Base-by-base conservation (phyloP, 1,284 basidiomycete species). In the Neolentinus lepideus region DNA sequence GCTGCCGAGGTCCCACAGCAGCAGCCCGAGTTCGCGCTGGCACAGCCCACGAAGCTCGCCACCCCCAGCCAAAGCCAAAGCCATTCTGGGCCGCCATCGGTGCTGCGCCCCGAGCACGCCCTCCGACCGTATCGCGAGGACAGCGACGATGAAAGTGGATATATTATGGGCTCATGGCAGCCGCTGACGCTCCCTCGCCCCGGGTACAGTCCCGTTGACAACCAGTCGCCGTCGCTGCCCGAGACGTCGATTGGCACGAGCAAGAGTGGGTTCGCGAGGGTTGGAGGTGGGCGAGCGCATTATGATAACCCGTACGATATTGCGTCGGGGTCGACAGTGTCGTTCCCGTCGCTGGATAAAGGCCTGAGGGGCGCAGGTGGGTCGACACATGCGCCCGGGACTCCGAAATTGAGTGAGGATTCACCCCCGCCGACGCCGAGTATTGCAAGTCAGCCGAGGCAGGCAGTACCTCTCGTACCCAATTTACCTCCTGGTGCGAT, bases 91-190 rank as follows among this genome's bases (percentile, higher is more conserved):
- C 83, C 83, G n/a, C 81, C 87, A 1, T 88, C 85, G 27, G 87
- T 90, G 3, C 75, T 90, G 54, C 79, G 82, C 27, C 89, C 89
- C 0, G 89, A 92, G 61, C 87, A 90, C 54, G 87, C 84, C 1
- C 74, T 87, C 58, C 76, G 80, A 56, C 88, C 88, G 19, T 91
- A 91, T 64, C 77, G 77, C 59, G 88, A 92, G 65, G 88, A 90
- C 36, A 87, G 79, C 61, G 88, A 83, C 60, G 88, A 91, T 63
- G 90, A 92, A 63, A 79, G 73, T 27, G 86, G 88, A 16, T 88
- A 78, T 61, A 92, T 92, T 62, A 92, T 93, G 88, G 84, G 83
- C 47, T 86, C 90, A 22, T 92, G 88, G 88, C 84, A 88, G 63
- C 81, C 84, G 31, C 29, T 31, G 29, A 31, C 29, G 16, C 88